phyloP scores from a whole-genome alignment of 2,329 filamentous ascomycete genomes.

The Fusarium sp. region DNA sequence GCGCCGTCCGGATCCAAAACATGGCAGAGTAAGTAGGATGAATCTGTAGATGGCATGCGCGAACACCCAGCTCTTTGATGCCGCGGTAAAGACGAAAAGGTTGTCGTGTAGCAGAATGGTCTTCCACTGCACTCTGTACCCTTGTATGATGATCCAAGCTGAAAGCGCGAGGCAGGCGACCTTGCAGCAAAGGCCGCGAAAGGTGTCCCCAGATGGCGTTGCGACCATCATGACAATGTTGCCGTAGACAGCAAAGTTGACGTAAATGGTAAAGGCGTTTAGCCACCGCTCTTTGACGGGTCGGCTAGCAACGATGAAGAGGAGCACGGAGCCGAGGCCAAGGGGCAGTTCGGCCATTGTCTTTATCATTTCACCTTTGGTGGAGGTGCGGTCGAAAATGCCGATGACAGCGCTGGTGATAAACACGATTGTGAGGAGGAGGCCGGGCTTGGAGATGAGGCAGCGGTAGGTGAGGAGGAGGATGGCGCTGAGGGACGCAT shows the following conservation, averaged over 20 bases:
- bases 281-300: background rate
- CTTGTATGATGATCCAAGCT: background rate
- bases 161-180: background rate
- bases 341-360: background rate
- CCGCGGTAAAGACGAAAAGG: conserved; percentile 4
- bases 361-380: background rate
- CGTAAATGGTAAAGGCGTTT: background rate
- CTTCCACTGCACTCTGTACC: background rate
- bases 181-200: conserved; percentile 3
- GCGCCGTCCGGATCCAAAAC: conserved; percentile 3
- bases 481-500: background rate
- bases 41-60: background rate
- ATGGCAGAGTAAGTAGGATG: background rate
- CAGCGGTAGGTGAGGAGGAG: conserved; percentile 4
- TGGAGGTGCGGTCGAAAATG: background rate
- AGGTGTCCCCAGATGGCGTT: background rate
- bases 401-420: background rate
- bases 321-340: background rate
- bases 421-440: background rate
- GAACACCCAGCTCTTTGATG: conserved; percentile 6
- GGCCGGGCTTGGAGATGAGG: background rate
- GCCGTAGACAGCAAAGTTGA: conserved; percentile 7
- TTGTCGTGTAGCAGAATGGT: background rate
- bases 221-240: conserved; percentile 12
- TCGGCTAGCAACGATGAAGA: background rate